Base-by-base conservation (phyloP, 2,329 filamentous ascomycete genomes). In the Neonectria ditissima region DNA sequence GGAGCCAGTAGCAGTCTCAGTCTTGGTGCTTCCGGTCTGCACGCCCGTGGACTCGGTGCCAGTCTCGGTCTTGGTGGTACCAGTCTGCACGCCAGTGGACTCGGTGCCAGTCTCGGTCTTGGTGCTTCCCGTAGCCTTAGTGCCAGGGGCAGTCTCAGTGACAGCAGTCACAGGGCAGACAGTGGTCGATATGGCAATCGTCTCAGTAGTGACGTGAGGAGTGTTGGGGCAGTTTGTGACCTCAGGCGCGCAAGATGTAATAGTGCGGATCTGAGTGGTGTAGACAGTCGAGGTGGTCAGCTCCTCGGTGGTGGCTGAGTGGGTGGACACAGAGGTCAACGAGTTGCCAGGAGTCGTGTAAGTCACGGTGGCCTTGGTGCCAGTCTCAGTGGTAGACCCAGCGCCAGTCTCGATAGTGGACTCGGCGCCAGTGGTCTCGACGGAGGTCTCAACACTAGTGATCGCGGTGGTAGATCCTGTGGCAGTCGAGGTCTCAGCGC, bases 281-380 rank as follows among this genome's bases (percentile, higher is more conserved):
- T 67, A 77, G 68, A 78, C 60, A 30, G 76, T 78, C 39, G 75
- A 77, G 30, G 76, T 78, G 14, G 75, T 76, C 69, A 69, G 58
- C 3, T 13, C 13, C 26, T 52, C 9, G 30, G 55, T 52, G 9
- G 47, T 52, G 47, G 5, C 16, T 22, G 26, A 32, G 28, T 20
- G 6, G 22, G 16, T 28, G 14, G 47, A 32, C 4, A 18, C 47
- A 8, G n/a, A 20, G 13, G 47, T 7, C 28, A 41, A 18, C 9
- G 28, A 20, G 3, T 32, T 13, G 30, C 11, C 30, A 32, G 30
- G 9, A 13, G 30, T 32, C 30, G 30, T 32, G 30, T 9, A 13
- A 13, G 30, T 32, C 11, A 10, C 3, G 2, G 30, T 34, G 10
- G n/a, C 16, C 37, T 39, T 16, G 37, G 37, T 39, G 28, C 28